Base-by-base conservation (phyloP, 495 filamentous ascomycete species). In the Bathelium albidoporum region DNA sequence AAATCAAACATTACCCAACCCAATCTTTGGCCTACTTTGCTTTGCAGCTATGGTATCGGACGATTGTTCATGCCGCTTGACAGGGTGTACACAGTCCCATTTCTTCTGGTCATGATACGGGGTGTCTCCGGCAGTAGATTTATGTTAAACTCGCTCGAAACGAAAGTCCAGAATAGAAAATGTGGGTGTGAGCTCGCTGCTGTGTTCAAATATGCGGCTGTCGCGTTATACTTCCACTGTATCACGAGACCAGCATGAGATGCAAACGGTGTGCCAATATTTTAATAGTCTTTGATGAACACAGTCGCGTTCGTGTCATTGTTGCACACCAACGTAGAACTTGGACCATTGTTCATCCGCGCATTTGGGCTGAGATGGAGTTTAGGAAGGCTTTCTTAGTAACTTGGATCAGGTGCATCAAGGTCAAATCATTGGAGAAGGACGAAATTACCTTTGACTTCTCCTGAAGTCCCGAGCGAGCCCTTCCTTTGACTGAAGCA, bases 1-100 rank as follows among this genome's bases (percentile, higher is more conserved):
- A 80, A 83, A 62, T 83, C 82, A 71, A 84, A 74, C 70, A 84
- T 80, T 16, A 83, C 77, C 68, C 83, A 66, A 16, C 67, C 67
- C 28, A 66, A 58, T 20, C 67, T 41, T 59, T 69, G 59, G 2
- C 64, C 64, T 55, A 64, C 52, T 52, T 60, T 28, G n/a, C 34
- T 24, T 24, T 60, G 14, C 28, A 68, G 52, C 28, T 65, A 59
- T 12, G 68, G 59, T 32, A 66, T 22, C 7, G 66, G 45, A 10
- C 61, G 44, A 18, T 66, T 18, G 36, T 69, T 69, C 73, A 82
- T 76, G 1, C 81, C 81, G 12, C 73, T 71, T 1, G 63, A 29
- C 1, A 75, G 75, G 18, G 77, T 76, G 22, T 65, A 70, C 1
- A 64, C 63, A 5, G 69, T 70, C 11, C 76, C 76, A 62, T 78